phyloP scores from a whole-genome alignment of 2,329 filamentous ascomycete genomes.

The Colletotrichum orbiculare region DNA sequence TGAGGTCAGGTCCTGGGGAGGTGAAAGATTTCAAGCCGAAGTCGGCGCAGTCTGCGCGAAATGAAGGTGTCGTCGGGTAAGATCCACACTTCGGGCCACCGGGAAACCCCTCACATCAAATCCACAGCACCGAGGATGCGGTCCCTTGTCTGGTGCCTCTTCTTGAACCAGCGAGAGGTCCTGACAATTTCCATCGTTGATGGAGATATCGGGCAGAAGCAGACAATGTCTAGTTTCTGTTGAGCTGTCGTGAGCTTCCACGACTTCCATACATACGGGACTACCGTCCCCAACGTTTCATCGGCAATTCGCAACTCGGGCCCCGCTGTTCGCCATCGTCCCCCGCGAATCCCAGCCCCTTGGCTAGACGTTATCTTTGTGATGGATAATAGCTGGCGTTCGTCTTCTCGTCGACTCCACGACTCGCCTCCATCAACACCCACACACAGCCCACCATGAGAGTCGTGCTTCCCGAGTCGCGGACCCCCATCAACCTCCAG shows the following conservation, averaged over 20 bases:
- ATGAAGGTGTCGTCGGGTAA: background rate
- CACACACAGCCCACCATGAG: background rate
- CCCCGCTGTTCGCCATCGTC: slow-evolving; percentile 18
- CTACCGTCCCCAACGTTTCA: no score
- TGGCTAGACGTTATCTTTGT: background rate
- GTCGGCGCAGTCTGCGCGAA: background rate
- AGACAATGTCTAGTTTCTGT: no score
- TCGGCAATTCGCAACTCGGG: slow-evolving; percentile 8
- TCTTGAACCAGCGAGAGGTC: background rate
- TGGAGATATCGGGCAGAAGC: no score
- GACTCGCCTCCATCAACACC: background rate
- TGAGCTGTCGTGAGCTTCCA: no score
- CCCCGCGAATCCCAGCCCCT: background rate
- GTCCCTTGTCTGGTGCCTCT: background rate
- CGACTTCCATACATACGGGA: no score
- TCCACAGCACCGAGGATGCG: background rate
- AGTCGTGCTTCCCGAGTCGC: slow-evolving; percentile 4
- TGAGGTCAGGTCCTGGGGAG: background rate
- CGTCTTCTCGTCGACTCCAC: background rate
- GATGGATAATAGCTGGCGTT: no score
- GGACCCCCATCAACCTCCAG: slow-evolving; percentile 9
- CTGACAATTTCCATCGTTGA: no score
- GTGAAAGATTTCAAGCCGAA: background rate
- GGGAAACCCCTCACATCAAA: background rate
- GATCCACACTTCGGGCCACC: background rate